A percentile compares a stretch with the other conserved stretches of the same genome.
phyloP scores from a whole-genome alignment of 306 rosid species.

The Hippophae gyantsensis region DNA sequence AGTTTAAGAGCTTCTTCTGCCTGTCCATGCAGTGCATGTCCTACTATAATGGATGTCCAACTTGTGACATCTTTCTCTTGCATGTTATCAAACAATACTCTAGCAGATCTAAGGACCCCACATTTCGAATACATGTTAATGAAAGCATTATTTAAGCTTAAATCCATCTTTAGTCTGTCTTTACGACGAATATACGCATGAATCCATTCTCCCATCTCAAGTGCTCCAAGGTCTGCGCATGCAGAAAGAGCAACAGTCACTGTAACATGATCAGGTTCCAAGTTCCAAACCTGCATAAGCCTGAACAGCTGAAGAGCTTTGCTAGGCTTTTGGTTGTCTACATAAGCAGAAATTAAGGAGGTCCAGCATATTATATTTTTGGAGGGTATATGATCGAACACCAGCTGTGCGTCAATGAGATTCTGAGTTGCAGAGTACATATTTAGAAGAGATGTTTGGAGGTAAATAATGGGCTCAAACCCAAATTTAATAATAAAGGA shows the following conservation, averaged over 20 bases:
- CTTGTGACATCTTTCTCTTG: slow-evolving; percentile 41
- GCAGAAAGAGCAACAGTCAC: slow-evolving; percentile 46
- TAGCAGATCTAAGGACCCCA: slow-evolving; percentile 29
- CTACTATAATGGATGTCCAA: slow-evolving; percentile 63
- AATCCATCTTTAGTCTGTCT: slow-evolving; percentile 20
- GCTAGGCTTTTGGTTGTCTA: slow-evolving; percentile 32
- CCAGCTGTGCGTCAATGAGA: slow-evolving; percentile 21
- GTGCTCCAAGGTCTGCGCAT: slow-evolving; percentile 44
- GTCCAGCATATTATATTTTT: slow-evolving; percentile 42
- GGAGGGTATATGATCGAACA: slow-evolving; percentile 36
- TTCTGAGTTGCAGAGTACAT: slow-evolving; percentile 20
- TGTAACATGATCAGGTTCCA: slow-evolving; percentile 41
- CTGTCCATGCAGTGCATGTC: slow-evolving; percentile 56
- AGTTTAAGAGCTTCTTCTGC: slow-evolving; percentile 31
- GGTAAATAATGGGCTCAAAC: slow-evolving; percentile 26
- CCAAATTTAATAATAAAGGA: slow-evolving; percentile 38
- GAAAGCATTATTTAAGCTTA: slow-evolving; percentile 44
- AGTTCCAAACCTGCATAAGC: slow-evolving; percentile 36
- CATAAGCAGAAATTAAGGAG: slow-evolving; percentile 50
- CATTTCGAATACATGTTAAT: slow-evolving; percentile 49
- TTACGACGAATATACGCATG: slow-evolving; percentile 21
- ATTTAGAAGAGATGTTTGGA: slow-evolving; percentile 42
- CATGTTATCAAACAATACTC: slow-evolving; percentile 41
- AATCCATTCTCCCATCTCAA: slow-evolving; percentile 45
- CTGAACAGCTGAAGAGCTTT: slow-evolving; percentile 38